Conservation (phyloP, 371 early-diverging fungal genomes). For the Fennellomyces sp. region DNA sequence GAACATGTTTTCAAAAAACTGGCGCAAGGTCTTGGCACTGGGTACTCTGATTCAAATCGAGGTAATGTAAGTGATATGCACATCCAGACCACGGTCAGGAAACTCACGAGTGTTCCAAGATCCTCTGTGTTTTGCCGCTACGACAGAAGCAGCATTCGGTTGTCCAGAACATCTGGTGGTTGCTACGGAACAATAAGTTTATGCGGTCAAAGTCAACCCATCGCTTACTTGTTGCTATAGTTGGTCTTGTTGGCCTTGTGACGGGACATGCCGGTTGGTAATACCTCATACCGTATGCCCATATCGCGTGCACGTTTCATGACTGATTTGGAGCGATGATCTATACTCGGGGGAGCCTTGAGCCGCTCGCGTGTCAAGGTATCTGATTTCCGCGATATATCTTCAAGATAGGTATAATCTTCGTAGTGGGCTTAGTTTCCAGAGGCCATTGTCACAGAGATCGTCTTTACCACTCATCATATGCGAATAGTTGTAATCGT, state of each 20-base stretch:
- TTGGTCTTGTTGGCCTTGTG: constrained; percentile 37
- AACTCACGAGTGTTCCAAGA: constrained; percentile 41
- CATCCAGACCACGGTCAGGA: too few relatives aligned
- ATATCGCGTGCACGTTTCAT: constrained; percentile 21
- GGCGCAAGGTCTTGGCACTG: constrained; percentile 13
- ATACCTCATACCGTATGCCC: constrained; percentile 24
- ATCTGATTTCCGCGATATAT: constrained; percentile 39
- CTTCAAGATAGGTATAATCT: constrained; percentile 55
- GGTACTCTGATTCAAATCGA: constrained; percentile 9
- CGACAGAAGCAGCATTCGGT: constrained; percentile 35
- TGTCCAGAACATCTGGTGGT: constrained; percentile 39
- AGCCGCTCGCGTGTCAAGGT: constrained; percentile 33
- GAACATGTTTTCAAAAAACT: constrained; percentile 39
- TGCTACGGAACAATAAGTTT: neutral
- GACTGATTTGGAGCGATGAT: constrained; percentile 13
- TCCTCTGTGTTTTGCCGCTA: constrained; percentile 18
- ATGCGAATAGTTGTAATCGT: constrained; percentile 52
- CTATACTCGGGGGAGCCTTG: constrained; percentile 6
- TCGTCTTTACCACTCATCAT: constrained; percentile 71
- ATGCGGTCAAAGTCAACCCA: neutral
- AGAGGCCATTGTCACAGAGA: neutral
- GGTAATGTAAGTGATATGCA: too few relatives aligned
- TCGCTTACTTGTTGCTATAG: constrained; percentile 33
- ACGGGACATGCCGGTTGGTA: constrained; percentile 42
- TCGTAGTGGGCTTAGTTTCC: neutral